Conservation (phyloP, 371 early-diverging fungal genomes). For the Zychaea mexicana region DNA sequence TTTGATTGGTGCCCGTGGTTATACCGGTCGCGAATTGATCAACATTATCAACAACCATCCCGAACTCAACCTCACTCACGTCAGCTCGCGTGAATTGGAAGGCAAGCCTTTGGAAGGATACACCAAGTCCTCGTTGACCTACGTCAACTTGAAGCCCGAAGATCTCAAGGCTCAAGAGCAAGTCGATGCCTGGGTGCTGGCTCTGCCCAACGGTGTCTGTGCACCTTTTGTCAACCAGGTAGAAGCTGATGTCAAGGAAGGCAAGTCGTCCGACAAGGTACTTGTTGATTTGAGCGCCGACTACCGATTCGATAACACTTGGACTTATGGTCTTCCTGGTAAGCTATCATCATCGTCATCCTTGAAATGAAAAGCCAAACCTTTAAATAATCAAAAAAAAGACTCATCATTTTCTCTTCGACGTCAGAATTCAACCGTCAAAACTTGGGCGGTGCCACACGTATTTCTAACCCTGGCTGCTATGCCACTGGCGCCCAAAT, state of each 20-base stretch:
- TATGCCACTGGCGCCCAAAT: slow-evolving; percentile 97
- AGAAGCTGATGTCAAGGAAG: slow-evolving; percentile 52
- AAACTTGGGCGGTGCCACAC: slow-evolving; percentile 56
- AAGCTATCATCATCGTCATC: too few species aligned
- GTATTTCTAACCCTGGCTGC: slow-evolving; percentile 96
- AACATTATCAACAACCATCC: slow-evolving; percentile 88
- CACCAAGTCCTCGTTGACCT: slow-evolving; percentile 66
- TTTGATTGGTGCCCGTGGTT: slow-evolving; percentile 96
- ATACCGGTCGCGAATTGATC: slow-evolving; percentile 94
- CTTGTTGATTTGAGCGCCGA: slow-evolving; percentile 93
- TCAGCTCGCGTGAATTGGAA: slow-evolving; percentile 90
- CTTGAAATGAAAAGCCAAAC: too few species aligned
- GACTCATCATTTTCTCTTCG: too few species aligned
- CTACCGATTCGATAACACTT: slow-evolving; percentile 83
- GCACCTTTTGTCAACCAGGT: slow-evolving; percentile 90
- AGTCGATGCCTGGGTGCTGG: slow-evolving; percentile 94
- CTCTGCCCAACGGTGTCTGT: slow-evolving; percentile 93
- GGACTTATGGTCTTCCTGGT: slow-evolving; percentile 93
- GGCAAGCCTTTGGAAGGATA: slow-evolving; percentile 85
- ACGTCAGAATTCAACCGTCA: slow-evolving; percentile 78
- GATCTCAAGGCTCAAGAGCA: slow-evolving; percentile 67
- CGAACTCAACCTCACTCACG: slow-evolving; percentile 79
- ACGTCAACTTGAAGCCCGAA: slow-evolving; percentile 80
- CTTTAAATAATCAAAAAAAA: too few species aligned
- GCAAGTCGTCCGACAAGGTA: slow-evolving; percentile 58